phyloP scores from a whole-genome alignment of 768 basidiomycete genomes.

The Favolaschia claudopus region DNA sequence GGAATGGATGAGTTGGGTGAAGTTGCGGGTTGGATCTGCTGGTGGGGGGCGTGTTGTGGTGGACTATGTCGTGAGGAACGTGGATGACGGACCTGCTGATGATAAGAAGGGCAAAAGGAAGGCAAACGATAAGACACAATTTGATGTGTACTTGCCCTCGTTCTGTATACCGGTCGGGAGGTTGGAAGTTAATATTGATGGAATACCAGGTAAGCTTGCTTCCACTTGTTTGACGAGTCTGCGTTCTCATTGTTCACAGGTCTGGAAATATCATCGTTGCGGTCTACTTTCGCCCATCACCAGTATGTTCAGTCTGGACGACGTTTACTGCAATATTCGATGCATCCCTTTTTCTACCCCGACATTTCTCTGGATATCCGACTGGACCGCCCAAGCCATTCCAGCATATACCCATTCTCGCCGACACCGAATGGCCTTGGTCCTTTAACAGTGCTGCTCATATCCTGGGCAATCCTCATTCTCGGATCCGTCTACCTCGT shows the following conservation, averaged over 20 bases:
- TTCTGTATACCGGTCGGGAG: conserved; percentile 74
- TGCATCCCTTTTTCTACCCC: conserved; percentile 67
- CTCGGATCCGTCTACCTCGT: conserved; percentile 20
- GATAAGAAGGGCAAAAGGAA: conserved; percentile 44
- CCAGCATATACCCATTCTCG: conserved; percentile 17
- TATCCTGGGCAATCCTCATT: conserved; percentile 15
- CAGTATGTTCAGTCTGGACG: conserved; percentile 47
- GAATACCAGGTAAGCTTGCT: conserved; percentile 54
- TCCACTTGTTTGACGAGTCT: conserved; percentile 7
- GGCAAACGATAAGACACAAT: conserved; percentile 33
- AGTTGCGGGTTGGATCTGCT: conserved; percentile 59
- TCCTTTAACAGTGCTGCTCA: conserved; percentile 3
- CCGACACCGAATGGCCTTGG: conserved; percentile 19
- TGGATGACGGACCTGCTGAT: conserved; percentile 15
- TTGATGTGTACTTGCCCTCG: conserved; percentile 70
- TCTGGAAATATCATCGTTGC: conserved; percentile 50
- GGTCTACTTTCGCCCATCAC: conserved; percentile 66
- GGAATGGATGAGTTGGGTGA: conserved; percentile 73
- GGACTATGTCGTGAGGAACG: conserved; percentile 68
- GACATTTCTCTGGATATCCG: conserved; percentile 50
- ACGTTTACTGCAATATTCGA: conserved; percentile 62
- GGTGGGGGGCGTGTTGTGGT: conserved; percentile 62
- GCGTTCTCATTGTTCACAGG: conserved; percentile 37
- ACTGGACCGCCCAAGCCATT: conserved; percentile 15
- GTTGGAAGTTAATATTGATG: conserved; percentile 68